phyloP scores from a whole-genome alignment of 495 filamentous ascomycete genomes.

The Tuber borchii region DNA sequence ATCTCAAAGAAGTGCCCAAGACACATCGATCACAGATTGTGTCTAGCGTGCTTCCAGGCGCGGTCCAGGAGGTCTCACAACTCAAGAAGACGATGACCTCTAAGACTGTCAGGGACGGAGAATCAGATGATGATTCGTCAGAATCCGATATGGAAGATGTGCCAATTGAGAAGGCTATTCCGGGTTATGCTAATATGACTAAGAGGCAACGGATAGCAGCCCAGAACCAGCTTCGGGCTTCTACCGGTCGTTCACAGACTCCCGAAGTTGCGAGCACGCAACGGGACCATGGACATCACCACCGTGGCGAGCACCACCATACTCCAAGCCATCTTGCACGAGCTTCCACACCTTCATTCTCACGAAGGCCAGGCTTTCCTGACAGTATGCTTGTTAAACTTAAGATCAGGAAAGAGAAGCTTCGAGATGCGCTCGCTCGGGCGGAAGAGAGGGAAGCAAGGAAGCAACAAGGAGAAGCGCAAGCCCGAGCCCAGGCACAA shows the following conservation, averaged over 20 bases:
- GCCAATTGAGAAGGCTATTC: slow-evolving; percentile 75
- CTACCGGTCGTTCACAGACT: slow-evolving; percentile 69
- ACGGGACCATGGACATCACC: slow-evolving; percentile 43
- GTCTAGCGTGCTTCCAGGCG: slow-evolving; percentile 82
- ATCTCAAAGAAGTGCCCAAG: slow-evolving; percentile 87
- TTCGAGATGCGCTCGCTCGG: slow-evolving; percentile 56
- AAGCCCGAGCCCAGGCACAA: slow-evolving; percentile 41
- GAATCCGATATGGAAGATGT: slow-evolving; percentile 86
- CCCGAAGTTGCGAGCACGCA: slow-evolving; percentile 62
- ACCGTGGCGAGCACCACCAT: slow-evolving; percentile 59
- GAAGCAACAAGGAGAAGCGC: slow-evolving; percentile 41
- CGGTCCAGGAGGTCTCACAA: slow-evolving; percentile 53
- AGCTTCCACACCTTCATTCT: slow-evolving; percentile 10
- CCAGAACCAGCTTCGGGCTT: slow-evolving; percentile 44
- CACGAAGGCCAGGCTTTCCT: slow-evolving; percentile 33
- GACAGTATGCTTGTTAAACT: slow-evolving; percentile 58
- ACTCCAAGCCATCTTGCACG: slow-evolving; percentile 16
- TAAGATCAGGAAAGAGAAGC: slow-evolving; percentile 57
- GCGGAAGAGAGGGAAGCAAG: slow-evolving; percentile 43
- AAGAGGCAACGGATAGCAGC: slow-evolving; percentile 70
- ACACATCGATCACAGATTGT: slow-evolving; percentile 87
- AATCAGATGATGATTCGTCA: slow-evolving; percentile 70
- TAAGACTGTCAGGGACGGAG: slow-evolving; percentile 57
- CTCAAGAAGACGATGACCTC: slow-evolving; percentile 81
- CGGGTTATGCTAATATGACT: slow-evolving; percentile 69